Base-by-base conservation (phyloP, 257 asterid species). In the Solanum arcanum region DNA sequence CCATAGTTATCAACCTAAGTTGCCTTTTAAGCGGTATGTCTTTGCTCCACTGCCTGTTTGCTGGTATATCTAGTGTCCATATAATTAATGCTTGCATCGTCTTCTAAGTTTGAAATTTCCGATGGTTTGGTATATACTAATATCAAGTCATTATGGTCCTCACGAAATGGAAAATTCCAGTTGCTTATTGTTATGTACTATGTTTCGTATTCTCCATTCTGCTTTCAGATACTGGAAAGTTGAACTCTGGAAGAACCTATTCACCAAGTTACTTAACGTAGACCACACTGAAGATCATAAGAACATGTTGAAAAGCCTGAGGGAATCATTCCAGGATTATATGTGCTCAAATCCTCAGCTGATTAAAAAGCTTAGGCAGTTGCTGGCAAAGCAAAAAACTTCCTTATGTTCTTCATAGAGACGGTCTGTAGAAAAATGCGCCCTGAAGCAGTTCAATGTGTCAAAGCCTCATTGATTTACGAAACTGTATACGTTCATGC, bases 171-270 rank as follows among this genome's bases (percentile, higher is more conserved):
- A 49, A 12, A 25, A 39, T 37, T 39, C 14, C 46, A 74, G 60
- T 31, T 42, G 39, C 27, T 69, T 72, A 8, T 89, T 70, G 44
- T 62, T 80, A 80, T 80, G 84, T 80, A 37, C 27, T 78, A 46
- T 27, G 42, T 46, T 78, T 37, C 7, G 20, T 5, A 78, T n/a
- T 78, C 84, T 46, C 84, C 42, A 18, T 47, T 47, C 27, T 37
- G 49, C 86, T 83, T 89, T 84, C 92, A 95, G 99, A 90, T 97
- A 95, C 80, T 94, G 98, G 99, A 92, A 92, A n/a, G 91, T 52
- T 41, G 92, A 92, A 74, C 98, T 97, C 12, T 97, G 99, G 99
- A 92, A 93, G 87, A 90, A 87, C 69, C 81, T 97, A 89, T 97
- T 97, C 56, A 60, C 86, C 12, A 95, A 93, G 91, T 91, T 96